Base-by-base conservation (phyloP, 2,329 filamentous ascomycete species). In the Hypoxylon sp. region DNA sequence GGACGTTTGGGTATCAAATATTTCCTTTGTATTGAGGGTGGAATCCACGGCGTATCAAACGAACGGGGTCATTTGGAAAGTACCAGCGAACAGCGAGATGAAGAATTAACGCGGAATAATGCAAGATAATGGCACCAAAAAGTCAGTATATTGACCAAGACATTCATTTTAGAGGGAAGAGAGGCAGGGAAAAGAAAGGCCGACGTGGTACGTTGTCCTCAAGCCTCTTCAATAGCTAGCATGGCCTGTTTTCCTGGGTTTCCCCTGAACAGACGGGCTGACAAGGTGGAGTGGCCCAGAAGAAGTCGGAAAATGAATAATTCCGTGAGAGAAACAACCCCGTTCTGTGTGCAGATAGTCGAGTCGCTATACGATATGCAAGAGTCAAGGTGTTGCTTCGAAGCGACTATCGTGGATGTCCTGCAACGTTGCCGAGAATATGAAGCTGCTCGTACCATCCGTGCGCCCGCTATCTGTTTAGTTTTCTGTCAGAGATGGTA, bases 401-500 rank as follows among this genome's bases (percentile, higher is more conserved):
- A 25, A 14, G 25, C 27, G 27, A 49, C 10, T 48, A 49, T 48
- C 35, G 7, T 48, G n/a, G 6, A n/a, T 31, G 40, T 25, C 40
- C 27, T 57, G 37, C 54, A 57, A 57, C 37, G 54, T 57, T 57
- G 40, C 54, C 27, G 17, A 33, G 40, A 20, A 33, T 27, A 33
- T 33, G 10, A 46, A 57, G 37, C 30, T 48, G 27, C 17, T 48
- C 17, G n/a, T 20, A 14, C 40, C 42, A 49, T 40, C 30, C 44
- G 20, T 17, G 42, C 40, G 27, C 31, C 40, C 40, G n/a, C 27
- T 40, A 27, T 31, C 27, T 25, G 10, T 10, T 7, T 25, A 22
- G 25, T 11, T 48, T 13, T 46, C 11, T 22, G 17, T 37, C 40
- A 30, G 8, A 17, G 20, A 37, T 17, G 25, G 33, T 22, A 37